Evolutionary conservation across 139 green algal genomes (phyloP).

Genomic region (Spirogloea muscicola): DNA sequence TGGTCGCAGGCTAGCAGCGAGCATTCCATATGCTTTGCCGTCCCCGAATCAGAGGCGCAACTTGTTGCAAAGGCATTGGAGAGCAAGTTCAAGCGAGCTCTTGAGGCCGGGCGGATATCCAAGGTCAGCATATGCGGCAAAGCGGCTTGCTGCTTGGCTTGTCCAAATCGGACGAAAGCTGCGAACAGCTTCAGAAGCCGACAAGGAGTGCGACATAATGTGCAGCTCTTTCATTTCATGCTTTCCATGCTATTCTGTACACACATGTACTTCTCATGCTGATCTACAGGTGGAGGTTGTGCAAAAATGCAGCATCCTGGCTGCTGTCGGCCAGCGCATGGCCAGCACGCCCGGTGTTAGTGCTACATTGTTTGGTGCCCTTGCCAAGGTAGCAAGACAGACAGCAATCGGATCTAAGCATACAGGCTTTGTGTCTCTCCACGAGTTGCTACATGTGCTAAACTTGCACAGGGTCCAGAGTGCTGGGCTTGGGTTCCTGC

Average conservation of each 20-base stretch:
- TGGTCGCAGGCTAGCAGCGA: conserved; percentile 69
- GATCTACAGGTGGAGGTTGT: conserved; percentile 27
- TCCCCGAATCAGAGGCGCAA: background rate
- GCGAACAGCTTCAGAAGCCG: background rate
- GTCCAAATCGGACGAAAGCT: background rate
- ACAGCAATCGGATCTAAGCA: too few relatives aligned
- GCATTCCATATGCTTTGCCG: conserved; percentile 93
- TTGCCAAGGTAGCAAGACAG: conserved; percentile 92
- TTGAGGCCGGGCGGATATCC: conserved; percentile 68
- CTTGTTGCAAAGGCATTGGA: conserved; percentile 6
- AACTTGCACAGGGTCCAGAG: too few relatives aligned
- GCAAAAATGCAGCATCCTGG: conserved; percentile 81
- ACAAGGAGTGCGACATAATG: too few relatives aligned
- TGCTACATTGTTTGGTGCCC: conserved; percentile 87
- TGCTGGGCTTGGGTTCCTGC: too few relatives aligned
- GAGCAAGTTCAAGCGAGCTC: conserved; percentile 64
- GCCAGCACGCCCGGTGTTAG: conserved; percentile 71
- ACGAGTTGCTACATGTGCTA: too few relatives aligned
- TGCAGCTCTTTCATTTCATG: background rate
- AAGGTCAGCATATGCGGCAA: conserved; percentile 7
- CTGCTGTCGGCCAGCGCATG: conserved; percentile 92
- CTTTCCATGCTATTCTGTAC: too few relatives aligned
- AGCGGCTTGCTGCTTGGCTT: background rate
- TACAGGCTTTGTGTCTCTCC: too few relatives aligned
- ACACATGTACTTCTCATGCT: too few relatives aligned